These are phyloP conservation scores for Sugiyamaella lignohabitans DNA, from an alignment of 805 yeast genomes.

Conservation along the genomic window DNA sequence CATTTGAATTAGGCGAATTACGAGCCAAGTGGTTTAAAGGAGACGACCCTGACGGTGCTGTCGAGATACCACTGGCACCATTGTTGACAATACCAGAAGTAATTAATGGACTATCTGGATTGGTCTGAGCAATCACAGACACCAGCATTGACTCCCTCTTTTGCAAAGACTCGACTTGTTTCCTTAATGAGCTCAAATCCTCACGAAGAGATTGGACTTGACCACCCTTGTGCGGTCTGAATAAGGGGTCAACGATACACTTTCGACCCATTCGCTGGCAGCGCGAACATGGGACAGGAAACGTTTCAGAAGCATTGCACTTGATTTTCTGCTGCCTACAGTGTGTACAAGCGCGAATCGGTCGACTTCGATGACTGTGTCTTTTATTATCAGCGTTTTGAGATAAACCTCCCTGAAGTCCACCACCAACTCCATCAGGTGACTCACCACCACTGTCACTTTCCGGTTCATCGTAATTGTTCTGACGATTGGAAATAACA, in stretches of 20 bases:
- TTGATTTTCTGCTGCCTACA: slow-evolving; percentile 92
- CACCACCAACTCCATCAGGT: too few species aligned
- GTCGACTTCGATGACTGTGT: slow-evolving; percentile 70
- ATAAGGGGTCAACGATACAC: slow-evolving; percentile 88
- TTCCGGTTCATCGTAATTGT: too few species aligned
- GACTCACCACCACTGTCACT: too few species aligned
- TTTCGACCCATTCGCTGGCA: slow-evolving; percentile 72
- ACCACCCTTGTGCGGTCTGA: slow-evolving; percentile 85
- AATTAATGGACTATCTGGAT: slow-evolving; percentile 18
- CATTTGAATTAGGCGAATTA: not conserved
- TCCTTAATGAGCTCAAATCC: slow-evolving; percentile 59
- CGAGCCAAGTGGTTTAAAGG: not conserved
- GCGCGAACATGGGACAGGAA: slow-evolving; percentile 74
- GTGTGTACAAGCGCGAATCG: slow-evolving; percentile 89
- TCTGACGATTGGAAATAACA: too few species aligned
- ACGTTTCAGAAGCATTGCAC: slow-evolving; percentile 82
- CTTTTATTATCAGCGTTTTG: too few species aligned
- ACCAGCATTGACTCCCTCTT: slow-evolving; percentile 17
- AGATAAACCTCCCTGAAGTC: too few species aligned
- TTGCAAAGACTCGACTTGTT: slow-evolving; percentile 41
- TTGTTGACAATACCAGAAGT: not conserved
- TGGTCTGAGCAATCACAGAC: slow-evolving; percentile 15
- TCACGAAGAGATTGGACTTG: slow-evolving; percentile 78
- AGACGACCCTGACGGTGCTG: not conserved
- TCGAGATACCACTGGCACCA: not conserved